These are phyloP conservation scores for Vitrella brassicaformis DNA, from an alignment of 73 alveolate genomes.

Conservation along the genomic window DNA sequence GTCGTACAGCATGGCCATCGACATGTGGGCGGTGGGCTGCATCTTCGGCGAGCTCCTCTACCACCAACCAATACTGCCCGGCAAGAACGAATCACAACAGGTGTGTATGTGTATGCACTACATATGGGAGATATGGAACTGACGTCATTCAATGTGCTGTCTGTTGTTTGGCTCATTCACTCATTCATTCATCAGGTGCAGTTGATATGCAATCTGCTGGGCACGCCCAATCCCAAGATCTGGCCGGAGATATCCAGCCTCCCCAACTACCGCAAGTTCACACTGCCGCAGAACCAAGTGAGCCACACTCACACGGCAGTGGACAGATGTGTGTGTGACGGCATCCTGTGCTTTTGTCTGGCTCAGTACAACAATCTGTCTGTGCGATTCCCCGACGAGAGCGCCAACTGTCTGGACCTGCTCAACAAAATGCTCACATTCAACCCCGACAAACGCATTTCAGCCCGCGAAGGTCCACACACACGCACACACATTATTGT, in stretches of 20 bases:
- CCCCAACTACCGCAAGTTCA: background rate
- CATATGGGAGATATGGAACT: no score
- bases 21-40: constrained; percentile 47
- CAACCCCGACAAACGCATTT: constrained; percentile 56
- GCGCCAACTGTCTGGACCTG: constrained; percentile 42
- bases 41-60: constrained; percentile 41
- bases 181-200: constrained; percentile 20
- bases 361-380: constrained; percentile 13
- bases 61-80: constrained; percentile 20
- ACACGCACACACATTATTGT: no score
- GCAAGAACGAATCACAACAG: constrained; percentile 5
- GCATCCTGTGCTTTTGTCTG: background rate
- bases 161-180: background rate
- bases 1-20: constrained; percentile 42
- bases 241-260: constrained; percentile 40
- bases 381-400: constrained; percentile 13
- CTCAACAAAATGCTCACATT: constrained; percentile 46
- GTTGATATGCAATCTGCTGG: constrained; percentile 36
- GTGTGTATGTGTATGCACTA: no score
- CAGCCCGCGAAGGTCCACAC: constrained; percentile 49
- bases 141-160: no score
- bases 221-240: constrained; percentile 29
- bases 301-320: background rate
- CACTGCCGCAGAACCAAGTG: constrained; percentile 1
- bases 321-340: background rate